Evolutionary conservation across 2,329 filamentous ascomycete genomes (phyloP), one percentile per base, ranked within the genome.

Genomic region (Pseudogymnoascus sp.): DNA sequence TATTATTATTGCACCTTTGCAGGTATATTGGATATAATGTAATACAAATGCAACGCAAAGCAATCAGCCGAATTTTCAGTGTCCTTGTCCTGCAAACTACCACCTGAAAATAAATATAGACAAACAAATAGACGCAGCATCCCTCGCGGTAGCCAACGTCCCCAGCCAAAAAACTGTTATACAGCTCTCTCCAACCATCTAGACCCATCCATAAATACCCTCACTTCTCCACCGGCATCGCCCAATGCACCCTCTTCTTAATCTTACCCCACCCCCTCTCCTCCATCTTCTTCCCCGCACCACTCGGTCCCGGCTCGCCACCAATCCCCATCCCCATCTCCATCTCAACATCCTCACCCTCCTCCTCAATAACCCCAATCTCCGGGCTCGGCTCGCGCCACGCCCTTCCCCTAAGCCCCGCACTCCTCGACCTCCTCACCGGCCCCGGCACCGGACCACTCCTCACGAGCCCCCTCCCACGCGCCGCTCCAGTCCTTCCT

Each of bases 241-340:
- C 69, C 70, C 71, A 73, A 64, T 73, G 70, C 49, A 73, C 70
- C 56, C 65, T 69, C 68, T 73, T 73, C 68, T 72, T 72, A 43
- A 63, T 49, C 61, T 68, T 72, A 59, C 46, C 46, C 46, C 46
- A 56, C 25, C 25, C 46, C 46, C 46, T 34, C 46, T 16, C 46
- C 46, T 28, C 46, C 46, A 53, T 31, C 23, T 16, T 53, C 46
- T 53, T 31, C 23, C 46, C 46, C 14, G 7, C 14, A 2, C 14
- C 46, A 7, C 14, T 31, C 7, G 46, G 46, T 14, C 23, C 46
- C 0, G 23, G 23, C 3, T 3, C 46, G 2, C 14, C 46, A 31
- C 28, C 6, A 7, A 31, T 31, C 23, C 7, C 6, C 28, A 31
- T 31, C 23, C 7, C 46, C 23, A 31, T 53, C 46, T 53, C 46